Base-by-base conservation (phyloP, 192 early-diverging fungal species). In the Obelidium mucronatum region DNA sequence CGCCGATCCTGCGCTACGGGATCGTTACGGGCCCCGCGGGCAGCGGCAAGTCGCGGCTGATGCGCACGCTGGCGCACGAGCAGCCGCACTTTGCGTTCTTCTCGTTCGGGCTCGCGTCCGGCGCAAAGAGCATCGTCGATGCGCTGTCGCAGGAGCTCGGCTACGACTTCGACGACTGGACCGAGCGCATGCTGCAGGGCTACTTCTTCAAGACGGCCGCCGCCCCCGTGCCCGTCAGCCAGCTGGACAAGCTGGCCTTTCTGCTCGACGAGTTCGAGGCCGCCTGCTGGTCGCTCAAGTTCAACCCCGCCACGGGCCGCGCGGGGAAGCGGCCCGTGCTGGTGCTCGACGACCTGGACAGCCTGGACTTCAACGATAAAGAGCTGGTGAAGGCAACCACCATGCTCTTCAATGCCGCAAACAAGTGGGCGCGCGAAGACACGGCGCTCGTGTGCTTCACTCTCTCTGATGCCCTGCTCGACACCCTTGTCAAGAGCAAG, bases 351-450 rank as follows among this genome's bases (percentile, higher is more conserved):
- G 76, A 78, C 37, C 15, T 78, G 11, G 76, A 78, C 39, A 42
- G 39, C 4, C 58, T 78, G 11, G 66, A 78, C 40, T 33, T 63
- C 13, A 15, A 37, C 26, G 53, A 71, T 44, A 24, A 58, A 15
- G 60, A 69, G 15, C 58, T 44, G 3, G 17, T 8, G 5, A 22
- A 70, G 39, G 51, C 68, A 26, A 39, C 73, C 6, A 31, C 56
- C 19, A 60, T 78, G 58, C 68, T 78, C 54, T 78, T 78, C 67
- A 78, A 72, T 52, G 67, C 76, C 1, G 76, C 76, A 35, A 72
- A 56, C 76, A 78, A 78, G 40, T 78, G 58, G 67, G 67, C 76
- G 42, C 40, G 68, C 26, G 76, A 78, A 44, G 76, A 78, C 68
- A 71, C 76, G 24, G 76, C 76, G 13, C 26, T 70, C 1, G 66